Evolutionary conservation across 139 green algal species (phyloP), one percentile per base, ranked within the genome.

Genomic region (Tetratostichococcus sp.): DNA sequence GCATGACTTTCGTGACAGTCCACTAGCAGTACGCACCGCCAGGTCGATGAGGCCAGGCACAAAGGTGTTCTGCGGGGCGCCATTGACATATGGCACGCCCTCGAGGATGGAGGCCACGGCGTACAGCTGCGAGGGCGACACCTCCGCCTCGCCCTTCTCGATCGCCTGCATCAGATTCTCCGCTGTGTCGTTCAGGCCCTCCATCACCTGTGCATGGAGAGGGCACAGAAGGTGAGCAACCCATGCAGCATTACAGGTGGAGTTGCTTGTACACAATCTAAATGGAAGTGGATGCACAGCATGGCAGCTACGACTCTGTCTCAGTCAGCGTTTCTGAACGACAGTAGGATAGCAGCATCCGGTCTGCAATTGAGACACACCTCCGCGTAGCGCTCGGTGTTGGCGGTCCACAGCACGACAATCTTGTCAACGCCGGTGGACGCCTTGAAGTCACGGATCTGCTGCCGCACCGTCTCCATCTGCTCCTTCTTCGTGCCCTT

Each of bases 401-500:
- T 99, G 71, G 96, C 96, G 6, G 96, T 99, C 96, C 96, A 99
- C 71, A 99, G 88, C n/a, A 99, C 87, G 0, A 99, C 87, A 25
- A 98, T 76, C 73, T 88, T 87, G 71, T 95, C 90, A 1, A 94
- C 68, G 11, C 35, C 72, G 34, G 84, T 82, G 21, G 73, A 70
- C 59, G 79, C 68, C 87, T 96, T 94, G 89, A 97, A 98, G 25
- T 88, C 74, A n/a, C 87, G 83, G 72, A 99, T 98, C 50, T 99
- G 87, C 66, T 83, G 69, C 17, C 94, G 87, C 4, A 99, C 83
- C 17, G 87, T 70, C 75, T 96, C 89, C 74, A 98, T 71, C 77
- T 92, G 89, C 85, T 97, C 85, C 73, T 89, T 72, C 71, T 89
- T 94, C 79, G 31, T 91, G 69, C 96, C 96, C 85, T 97, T 96